Conservation (phyloP, 768 basidiomycete genomes). For the Psilocybe azurescens region DNA sequence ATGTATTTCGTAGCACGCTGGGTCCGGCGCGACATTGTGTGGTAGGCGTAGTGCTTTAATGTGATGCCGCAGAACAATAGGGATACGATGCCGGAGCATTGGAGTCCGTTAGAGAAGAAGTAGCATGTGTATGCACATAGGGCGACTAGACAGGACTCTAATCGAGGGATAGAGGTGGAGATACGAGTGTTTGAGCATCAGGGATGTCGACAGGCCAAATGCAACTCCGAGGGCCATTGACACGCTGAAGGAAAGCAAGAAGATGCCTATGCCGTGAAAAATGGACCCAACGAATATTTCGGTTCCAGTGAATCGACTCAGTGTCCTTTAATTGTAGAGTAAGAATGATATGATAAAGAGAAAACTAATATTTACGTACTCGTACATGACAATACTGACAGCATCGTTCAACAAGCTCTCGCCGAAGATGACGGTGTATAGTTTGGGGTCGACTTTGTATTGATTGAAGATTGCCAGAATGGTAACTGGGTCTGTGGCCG, state of each 20-base stretch:
- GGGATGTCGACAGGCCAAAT: constrained; percentile 90
- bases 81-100: constrained; percentile 96
- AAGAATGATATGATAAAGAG: not conserved
- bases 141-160: constrained; percentile 96
- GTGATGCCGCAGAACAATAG: constrained; percentile 99
- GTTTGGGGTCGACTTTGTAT: constrained; percentile 97
- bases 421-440: constrained; percentile 97
- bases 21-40: constrained; percentile 96
- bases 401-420: constrained; percentile 98
- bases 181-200: constrained; percentile 93
- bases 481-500: constrained; percentile 97
- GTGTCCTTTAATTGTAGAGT: constrained; percentile 59
- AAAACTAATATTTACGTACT: constrained; percentile 64
- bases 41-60: constrained; percentile 99
- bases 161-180: constrained; percentile 88
- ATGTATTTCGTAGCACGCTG: constrained; percentile 96
- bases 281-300: constrained; percentile 88
- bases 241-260: constrained; percentile 92
- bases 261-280: constrained; percentile 97
- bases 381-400: constrained; percentile 99
- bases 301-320: constrained; percentile 89
- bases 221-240: constrained; percentile 94
- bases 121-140: constrained; percentile 96
- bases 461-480: constrained; percentile 99
- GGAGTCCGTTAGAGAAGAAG: constrained; percentile 96